Evolutionary conservation across 345 rosid genomes (phyloP), one percentile per base, ranked within the genome.

Genomic region (Rubroshorea leprosula): DNA sequence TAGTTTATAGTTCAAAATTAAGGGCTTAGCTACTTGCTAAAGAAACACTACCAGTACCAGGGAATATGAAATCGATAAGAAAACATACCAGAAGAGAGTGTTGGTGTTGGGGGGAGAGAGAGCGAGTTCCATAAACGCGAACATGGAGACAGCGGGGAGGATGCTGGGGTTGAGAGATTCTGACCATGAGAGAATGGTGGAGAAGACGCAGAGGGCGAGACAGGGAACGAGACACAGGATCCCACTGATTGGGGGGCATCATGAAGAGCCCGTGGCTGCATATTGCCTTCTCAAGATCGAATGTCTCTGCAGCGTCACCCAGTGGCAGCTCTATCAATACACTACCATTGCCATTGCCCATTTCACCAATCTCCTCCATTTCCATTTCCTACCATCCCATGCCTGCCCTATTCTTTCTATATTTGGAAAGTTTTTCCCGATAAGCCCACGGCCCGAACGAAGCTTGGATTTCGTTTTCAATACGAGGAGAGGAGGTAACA

Each of bases 181-280:
- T 61, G 66, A 77, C 83, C 49, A 21, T 21, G 39, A 65, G 67
- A 5, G 67, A 26, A 63, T 14, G 46, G 23, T 14, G 52, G 39
- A 44, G 29, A 7, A 78, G 75, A 43, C 74, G 77, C 18, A 73
- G 61, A 25, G 83, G 86, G 17, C 86, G 80, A 25, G 66, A 63
- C 56, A 81, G 48, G 27, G 80, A 65, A 43, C 49, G 63, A 22
- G 79, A 58, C 54, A 68, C 51, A 2, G 79, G 78, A 56, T 78
- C 79, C 83, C 83, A 81, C 1, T 53, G 72, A 58, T 78, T 81
- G 31, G 86, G 86, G 15, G 75, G 38, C 75, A 75, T 71, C 78
- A 78, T 75, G 77, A 81, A 78, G 19, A 78, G 45, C 19, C 86
- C 86, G 50, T 81, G 86, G 64, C 77, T 81, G 73, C 86, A 81